A percentile compares a stretch with the other conserved stretches of the same genome.
Evolutionary conservation across 257 asterid genomes (phyloP).

Genomic region (Solanum pennellii): DNA sequence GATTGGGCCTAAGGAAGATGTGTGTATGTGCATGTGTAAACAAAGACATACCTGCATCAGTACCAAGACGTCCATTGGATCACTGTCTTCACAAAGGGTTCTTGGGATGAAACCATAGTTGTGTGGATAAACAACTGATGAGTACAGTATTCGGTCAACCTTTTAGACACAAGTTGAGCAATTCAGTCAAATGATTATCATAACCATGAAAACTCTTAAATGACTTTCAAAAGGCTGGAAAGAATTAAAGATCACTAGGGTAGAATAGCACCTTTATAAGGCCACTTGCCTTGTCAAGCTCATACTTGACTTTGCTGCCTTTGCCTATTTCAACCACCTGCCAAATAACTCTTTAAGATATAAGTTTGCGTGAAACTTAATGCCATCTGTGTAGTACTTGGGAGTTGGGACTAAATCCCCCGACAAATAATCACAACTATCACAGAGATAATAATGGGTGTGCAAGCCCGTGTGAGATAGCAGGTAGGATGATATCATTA

Average conservation of each 20-base stretch:
- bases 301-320: constrained; percentile 91
- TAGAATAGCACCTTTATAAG: constrained; percentile 55
- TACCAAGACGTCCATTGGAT: constrained; percentile 80
- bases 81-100: constrained; percentile 84
- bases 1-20: not conserved
- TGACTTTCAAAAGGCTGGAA: not conserved
- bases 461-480: not conserved
- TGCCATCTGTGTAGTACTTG: not conserved
- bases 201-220: not conserved
- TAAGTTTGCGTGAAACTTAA: not conserved
- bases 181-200: not conserved
- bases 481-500: not conserved
- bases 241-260: not conserved
- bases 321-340: constrained; percentile 90
- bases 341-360: not conserved
- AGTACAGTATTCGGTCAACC: constrained; percentile 87
- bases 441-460: not conserved
- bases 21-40: not conserved
- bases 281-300: constrained; percentile 86
- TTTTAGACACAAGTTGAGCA: constrained; percentile 1
- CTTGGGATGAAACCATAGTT: constrained; percentile 91
- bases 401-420: not conserved
- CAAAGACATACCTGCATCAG: constrained; percentile 68
- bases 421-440: not conserved
- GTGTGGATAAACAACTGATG: constrained; percentile 93